Evolutionary conservation across 768 basidiomycete genomes (phyloP), one percentile per base, ranked within the genome.

Genomic region (Austroboletus eburneus): DNA sequence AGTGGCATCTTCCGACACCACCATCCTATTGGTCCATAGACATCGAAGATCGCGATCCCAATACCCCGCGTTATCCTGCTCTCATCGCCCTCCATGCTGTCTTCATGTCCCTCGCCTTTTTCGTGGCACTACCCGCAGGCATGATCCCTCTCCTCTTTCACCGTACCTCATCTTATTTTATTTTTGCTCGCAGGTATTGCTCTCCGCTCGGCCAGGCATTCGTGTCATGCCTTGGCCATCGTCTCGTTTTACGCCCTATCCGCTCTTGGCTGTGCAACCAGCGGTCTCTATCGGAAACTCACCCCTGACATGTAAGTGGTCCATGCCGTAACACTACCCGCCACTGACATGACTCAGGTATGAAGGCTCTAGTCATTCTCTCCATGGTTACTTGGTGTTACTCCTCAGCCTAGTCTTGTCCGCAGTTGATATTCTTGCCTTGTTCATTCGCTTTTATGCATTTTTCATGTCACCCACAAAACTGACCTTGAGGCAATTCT

Each of bases 21-120:
- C 80, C 83, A 0, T 91, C 90, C 3, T 95, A 91, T 65, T 91
- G 81, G 65, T 82, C 86, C 13, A 77, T 85, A 53, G 92, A 94
- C 64, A 77, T 83, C 61, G 81, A 86, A 29, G 72, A 76, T 40
- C 64, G 61, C 7, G 76, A 72, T 46, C 59, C 66, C 9, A 65
- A 65, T 18, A 65, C 70, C 24, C 51, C 68, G 21, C 74, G 80
- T 30, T 77, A 85, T 62, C 81, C 83, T n/a, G 77, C 74, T 13
- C 68, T 92, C 48, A 89, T 94, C 72, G 69, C 76, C 34, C 61
- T 81, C 3, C 94, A 96, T 64, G 79, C 74, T n/a, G 45, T 83
- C 5, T 77, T 80, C 56, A 87, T 92, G 84, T 71, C 67, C 46
- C 62, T 85, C 3, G 91, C 91, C 14, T 95, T 91, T 68, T 92